phyloP scores from a whole-genome alignment of 2,329 filamentous ascomycete genomes.

The Fonsecaea nubica region DNA sequence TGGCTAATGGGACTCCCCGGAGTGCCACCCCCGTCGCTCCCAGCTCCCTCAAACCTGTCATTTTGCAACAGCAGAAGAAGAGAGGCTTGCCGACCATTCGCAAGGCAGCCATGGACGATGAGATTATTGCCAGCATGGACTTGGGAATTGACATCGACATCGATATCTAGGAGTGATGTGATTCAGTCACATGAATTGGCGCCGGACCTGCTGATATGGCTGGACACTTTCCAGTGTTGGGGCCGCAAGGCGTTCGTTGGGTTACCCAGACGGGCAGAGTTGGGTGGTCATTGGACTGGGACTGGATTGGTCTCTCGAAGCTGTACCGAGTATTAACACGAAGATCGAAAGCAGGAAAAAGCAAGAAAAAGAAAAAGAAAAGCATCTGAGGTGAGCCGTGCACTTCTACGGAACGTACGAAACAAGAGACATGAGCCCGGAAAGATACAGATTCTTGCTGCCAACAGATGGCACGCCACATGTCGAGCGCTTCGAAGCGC shows the following conservation, averaged over 20 bases:
- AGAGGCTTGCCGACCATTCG: slow-evolving; percentile 70
- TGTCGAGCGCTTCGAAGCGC: neutral
- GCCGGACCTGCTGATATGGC: neutral
- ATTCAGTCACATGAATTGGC: neutral
- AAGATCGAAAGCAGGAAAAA: neutral
- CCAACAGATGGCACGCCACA: neutral
- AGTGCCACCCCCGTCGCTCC: slow-evolving; percentile 28
- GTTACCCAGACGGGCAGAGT: neutral
- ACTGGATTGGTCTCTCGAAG: neutral
- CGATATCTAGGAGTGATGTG: slow-evolving; percentile 22
- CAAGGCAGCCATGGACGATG: slow-evolving; percentile 83
- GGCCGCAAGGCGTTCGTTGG: neutral
- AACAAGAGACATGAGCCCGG: neutral
- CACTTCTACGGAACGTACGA: neutral
- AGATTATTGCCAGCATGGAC: slow-evolving; percentile 87
- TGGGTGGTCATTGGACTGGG: neutral
- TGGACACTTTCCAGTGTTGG: neutral
- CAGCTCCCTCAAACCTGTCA: slow-evolving; percentile 27
- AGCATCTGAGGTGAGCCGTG: neutral
- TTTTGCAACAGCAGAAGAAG: slow-evolving; percentile 48
- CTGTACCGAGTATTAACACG: neutral
- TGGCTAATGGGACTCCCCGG: slow-evolving; percentile 34
- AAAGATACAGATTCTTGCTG: neutral
- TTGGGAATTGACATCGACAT: slow-evolving; percentile 92
- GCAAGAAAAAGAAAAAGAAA: too few species aligned